A percentile compares a stretch with the other conserved stretches of the same genome.
These are phyloP conservation scores for Knoxia roxburghii DNA, from an alignment of 257 asterid genomes.

Conservation along the genomic window DNA sequence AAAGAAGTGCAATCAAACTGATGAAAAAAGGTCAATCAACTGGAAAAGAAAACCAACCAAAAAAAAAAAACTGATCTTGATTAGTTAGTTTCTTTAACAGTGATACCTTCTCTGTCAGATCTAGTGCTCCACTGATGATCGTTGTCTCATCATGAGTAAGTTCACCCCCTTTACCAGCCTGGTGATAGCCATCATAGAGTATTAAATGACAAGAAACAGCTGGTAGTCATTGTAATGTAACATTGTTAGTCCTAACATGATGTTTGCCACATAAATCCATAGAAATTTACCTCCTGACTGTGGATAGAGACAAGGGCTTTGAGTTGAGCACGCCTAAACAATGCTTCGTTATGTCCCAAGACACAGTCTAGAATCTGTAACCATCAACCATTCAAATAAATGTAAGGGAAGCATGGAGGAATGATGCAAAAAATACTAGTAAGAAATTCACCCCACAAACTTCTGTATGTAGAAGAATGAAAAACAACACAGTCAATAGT, in stretches of 20 bases:
- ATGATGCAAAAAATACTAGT: not conserved
- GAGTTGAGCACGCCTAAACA: conserved; percentile 95
- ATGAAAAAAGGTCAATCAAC: not conserved
- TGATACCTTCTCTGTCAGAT: conserved; percentile 89
- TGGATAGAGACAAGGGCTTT: conserved; percentile 98
- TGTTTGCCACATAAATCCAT: conserved; percentile 2
- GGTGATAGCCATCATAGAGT: conserved; percentile 16
- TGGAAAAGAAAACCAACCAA: not conserved
- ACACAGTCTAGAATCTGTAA: conserved; percentile 78
- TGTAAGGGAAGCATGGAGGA: not conserved
- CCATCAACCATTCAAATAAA: conserved; percentile 6
- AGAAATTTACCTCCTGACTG: conserved; percentile 63
- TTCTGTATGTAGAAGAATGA: not conserved
- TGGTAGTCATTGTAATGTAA: conserved; percentile 3
- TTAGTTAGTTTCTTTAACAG: not conserved
- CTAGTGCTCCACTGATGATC: conserved; percentile 93
- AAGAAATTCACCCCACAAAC: not conserved
- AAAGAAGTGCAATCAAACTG: too few species aligned
- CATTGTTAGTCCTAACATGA: not conserved
- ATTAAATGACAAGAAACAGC: conserved; percentile 13
- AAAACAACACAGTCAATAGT: not conserved
- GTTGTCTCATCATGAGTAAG: conserved; percentile 98
- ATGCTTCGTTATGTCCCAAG: conserved; percentile 89
- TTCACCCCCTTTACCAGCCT: conserved; percentile 99
- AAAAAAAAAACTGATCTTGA: not conserved